Percentiles rank a stretch among this genome's conserved stretches.
phyloP scores from a whole-genome alignment of 2,329 filamentous ascomycete species.

The Penicillium expansum region DNA sequence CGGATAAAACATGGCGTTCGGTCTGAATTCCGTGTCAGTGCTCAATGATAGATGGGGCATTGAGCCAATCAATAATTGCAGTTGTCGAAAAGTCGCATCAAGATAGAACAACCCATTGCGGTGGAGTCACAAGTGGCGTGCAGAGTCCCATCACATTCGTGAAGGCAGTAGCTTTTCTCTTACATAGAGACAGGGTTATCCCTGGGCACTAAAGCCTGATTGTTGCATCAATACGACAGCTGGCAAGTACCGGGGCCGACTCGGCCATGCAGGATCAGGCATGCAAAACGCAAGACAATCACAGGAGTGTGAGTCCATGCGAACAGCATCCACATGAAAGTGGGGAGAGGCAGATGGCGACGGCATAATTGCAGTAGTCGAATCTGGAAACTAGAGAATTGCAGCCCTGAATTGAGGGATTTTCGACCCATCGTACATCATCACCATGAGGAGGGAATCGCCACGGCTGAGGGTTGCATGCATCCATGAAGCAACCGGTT shows the following conservation, averaged over 20 bases:
- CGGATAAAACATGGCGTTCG: constrained; percentile 9
- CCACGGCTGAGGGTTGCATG: constrained; percentile 41
- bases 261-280: constrained; percentile 35
- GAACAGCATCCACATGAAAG: constrained; percentile 31
- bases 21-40: constrained; percentile 18
- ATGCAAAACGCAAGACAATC: constrained; percentile 29
- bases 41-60: constrained; percentile 17
- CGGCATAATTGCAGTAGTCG: constrained; percentile 31
- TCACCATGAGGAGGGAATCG: constrained; percentile 30
- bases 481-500: constrained; percentile 38
- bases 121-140: constrained; percentile 19
- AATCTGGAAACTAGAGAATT: constrained; percentile 24
- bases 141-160: constrained; percentile 22
- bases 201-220: constrained; percentile 23
- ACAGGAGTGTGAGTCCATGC: constrained; percentile 28
- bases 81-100: constrained; percentile 6
- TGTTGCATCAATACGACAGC: constrained; percentile 35
- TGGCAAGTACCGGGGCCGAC: constrained; percentile 34
- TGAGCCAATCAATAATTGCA: constrained; percentile 19
- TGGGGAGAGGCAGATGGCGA: constrained; percentile 31
- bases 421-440: constrained; percentile 33
- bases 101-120: constrained; percentile 11
- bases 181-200: constrained; percentile 26
- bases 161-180: constrained; percentile 21
- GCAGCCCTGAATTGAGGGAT: constrained; percentile 36